phyloP scores from a whole-genome alignment of 2,329 filamentous ascomycete genomes.

The Phaeosphaeria sp. region DNA sequence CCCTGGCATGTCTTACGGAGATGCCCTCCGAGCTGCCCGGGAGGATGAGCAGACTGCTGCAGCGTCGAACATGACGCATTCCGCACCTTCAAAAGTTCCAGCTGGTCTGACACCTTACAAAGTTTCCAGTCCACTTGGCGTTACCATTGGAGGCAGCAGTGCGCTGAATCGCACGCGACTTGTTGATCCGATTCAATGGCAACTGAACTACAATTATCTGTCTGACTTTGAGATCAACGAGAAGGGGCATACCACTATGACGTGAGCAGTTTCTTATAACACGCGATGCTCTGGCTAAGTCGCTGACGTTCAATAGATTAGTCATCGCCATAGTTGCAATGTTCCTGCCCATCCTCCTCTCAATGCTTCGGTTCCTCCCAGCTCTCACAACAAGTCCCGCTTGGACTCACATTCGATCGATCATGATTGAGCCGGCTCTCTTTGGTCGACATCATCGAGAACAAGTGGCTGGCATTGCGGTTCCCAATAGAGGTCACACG shows the following conservation, averaged over 20 bases:
- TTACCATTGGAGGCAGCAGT: slow-evolving; percentile 4
- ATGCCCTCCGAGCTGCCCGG: slow-evolving; percentile 5
- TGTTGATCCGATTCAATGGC: slow-evolving; percentile 13
- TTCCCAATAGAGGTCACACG: slow-evolving; percentile 53
- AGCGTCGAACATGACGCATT: background rate
- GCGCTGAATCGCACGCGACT: slow-evolving; percentile 10
- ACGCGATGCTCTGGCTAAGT: background rate
- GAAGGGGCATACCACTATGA: slow-evolving; percentile 12
- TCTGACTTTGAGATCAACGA: slow-evolving; percentile 17
- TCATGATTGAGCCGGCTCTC: slow-evolving; percentile 14
- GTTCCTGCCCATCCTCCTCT: slow-evolving; percentile 11
- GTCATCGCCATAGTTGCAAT: slow-evolving; percentile 15
- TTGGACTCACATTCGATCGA: slow-evolving; percentile 36
- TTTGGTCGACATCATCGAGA: slow-evolving; percentile 15
- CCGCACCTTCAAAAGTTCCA: background rate
- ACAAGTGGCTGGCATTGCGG: slow-evolving; percentile 27
- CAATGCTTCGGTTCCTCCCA: slow-evolving; percentile 11
- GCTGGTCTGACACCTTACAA: slow-evolving; percentile 1
- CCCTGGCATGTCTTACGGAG: slow-evolving; percentile 9
- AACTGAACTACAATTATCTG: slow-evolving; percentile 12
- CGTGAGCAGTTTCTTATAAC: slow-evolving; percentile 2
- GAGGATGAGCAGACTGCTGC: background rate
- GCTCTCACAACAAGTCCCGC: slow-evolving; percentile 9
- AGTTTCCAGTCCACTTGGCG: slow-evolving; percentile 3
- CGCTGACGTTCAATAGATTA: slow-evolving; percentile 3